Conservation (phyloP, 306 rosid genomes). For the Cucurbita pepo region DNA sequence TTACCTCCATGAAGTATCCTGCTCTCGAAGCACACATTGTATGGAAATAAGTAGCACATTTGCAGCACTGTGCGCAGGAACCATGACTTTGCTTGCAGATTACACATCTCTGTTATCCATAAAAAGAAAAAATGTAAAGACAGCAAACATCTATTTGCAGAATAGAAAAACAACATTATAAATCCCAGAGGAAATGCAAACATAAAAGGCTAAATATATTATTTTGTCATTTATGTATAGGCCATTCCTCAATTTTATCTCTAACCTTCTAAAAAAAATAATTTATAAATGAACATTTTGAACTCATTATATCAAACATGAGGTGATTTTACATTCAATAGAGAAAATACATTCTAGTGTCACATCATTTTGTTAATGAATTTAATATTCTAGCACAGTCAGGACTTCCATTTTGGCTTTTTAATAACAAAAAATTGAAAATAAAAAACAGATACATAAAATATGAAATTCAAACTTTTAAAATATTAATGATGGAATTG, state of each 20-base stretch:
- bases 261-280: no score
- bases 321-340: background rate
- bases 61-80: slow-evolving; percentile 82
- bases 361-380: background rate
- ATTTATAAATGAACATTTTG: background rate
- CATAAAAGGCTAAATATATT: background rate
- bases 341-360: background rate
- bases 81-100: slow-evolving; percentile 89
- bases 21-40: slow-evolving; percentile 80
- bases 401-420: background rate
- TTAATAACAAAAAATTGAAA: background rate
- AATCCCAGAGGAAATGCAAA: background rate
- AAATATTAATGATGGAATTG: background rate
- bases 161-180: background rate
- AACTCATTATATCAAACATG: background rate
- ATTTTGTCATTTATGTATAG: background rate
- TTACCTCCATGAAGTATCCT: slow-evolving; percentile 92
- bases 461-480: background rate
- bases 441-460: background rate
- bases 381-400: background rate
- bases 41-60: slow-evolving; percentile 81
- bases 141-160: background rate
- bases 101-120: slow-evolving; percentile 53
- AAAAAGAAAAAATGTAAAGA: slow-evolving; percentile 14
- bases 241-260: background rate